Conservation (phyloP, 495 filamentous ascomycete genomes). For the Tuber calosporum region DNA sequence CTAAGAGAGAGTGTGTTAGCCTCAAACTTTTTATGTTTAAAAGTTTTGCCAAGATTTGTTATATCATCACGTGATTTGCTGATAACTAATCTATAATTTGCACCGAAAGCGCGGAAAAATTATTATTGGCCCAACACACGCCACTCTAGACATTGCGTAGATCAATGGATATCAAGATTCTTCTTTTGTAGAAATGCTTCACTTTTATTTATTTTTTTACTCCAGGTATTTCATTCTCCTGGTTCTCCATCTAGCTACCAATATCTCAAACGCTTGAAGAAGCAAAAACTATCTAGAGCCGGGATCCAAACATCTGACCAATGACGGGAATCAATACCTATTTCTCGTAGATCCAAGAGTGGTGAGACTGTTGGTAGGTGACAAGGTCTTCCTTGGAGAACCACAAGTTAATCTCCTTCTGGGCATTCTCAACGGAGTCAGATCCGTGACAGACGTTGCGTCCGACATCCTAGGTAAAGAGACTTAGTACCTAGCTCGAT, state of each 20-base stretch:
- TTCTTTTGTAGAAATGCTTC: background rate
- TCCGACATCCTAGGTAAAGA: constrained; percentile 63
- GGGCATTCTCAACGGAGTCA: constrained; percentile 93
- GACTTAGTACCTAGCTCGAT: constrained; percentile 24
- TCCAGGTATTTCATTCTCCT: constrained; percentile 1
- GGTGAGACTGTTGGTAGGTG: constrained; percentile 67
- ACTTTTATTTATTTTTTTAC: constrained; percentile 23
- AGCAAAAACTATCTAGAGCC: constrained; percentile 5
- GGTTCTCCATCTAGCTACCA: background rate
- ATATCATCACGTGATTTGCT: constrained; percentile 15
- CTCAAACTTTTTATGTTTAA: constrained; percentile 29
- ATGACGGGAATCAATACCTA: constrained; percentile 18
- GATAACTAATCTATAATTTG: background rate
- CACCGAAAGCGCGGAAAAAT: background rate
- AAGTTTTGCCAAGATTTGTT: constrained; percentile 26
- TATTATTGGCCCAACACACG: background rate
- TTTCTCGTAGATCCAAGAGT: constrained; percentile 96
- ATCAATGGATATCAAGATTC: background rate
- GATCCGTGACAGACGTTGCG: constrained; percentile 99
- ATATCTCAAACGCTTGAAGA: background rate
- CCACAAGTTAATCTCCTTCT: constrained; percentile 99
- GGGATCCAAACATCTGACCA: background rate
- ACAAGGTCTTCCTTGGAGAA: constrained; percentile 79
- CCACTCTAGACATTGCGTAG: background rate
- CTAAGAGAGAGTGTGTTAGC: constrained; percentile 14